phyloP scores from a whole-genome alignment of 192 early-diverging fungal species.

The Ramicandelaber brevisporus region DNA sequence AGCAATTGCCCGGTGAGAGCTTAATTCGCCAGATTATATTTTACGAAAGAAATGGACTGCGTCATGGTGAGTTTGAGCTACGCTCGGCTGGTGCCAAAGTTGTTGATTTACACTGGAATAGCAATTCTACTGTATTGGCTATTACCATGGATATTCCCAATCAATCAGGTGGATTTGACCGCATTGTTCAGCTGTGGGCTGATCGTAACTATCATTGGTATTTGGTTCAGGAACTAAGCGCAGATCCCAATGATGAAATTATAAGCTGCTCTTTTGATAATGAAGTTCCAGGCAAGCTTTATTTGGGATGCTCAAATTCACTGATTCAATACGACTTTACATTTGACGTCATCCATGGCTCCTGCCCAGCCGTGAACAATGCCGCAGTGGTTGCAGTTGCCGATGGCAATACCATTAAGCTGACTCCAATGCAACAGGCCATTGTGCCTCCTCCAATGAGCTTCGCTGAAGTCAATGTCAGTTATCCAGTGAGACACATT shows the following conservation, averaged over 20 bases:
- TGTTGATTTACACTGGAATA: slow-evolving; percentile 36
- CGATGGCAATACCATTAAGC: too few relatives aligned
- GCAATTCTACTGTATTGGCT: slow-evolving; percentile 70
- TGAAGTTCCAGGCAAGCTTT: too few relatives aligned
- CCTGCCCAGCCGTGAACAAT: too few relatives aligned
- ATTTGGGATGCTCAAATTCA: too few relatives aligned
- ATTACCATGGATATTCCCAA: slow-evolving; percentile 22
- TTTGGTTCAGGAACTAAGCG: slow-evolving; percentile 62
- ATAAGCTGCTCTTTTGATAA: too few relatives aligned
- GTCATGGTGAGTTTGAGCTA: slow-evolving; percentile 78
- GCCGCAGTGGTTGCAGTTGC: too few relatives aligned
- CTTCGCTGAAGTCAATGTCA: slow-evolving; percentile 11
- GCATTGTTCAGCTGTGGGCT: slow-evolving; percentile 64
- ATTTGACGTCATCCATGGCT: too few relatives aligned
- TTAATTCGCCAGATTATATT: slow-evolving; percentile 78
- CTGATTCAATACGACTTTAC: too few relatives aligned
- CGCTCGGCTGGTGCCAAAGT: slow-evolving; percentile 18
- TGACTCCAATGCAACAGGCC: slow-evolving; percentile 55
- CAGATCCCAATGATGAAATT: too few relatives aligned
- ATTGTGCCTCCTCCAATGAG: slow-evolving; percentile 96
- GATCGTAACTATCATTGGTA: slow-evolving; percentile 95
- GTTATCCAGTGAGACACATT: slow-evolving; percentile 21
- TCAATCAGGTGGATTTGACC: slow-evolving; percentile 6
- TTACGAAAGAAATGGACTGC: slow-evolving; percentile 82
- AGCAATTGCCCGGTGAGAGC: slow-evolving; percentile 43